These are phyloP conservation scores for Selenicereus undatus DNA, from an alignment of 148 eudicot species.

Conservation along the genomic window DNA sequence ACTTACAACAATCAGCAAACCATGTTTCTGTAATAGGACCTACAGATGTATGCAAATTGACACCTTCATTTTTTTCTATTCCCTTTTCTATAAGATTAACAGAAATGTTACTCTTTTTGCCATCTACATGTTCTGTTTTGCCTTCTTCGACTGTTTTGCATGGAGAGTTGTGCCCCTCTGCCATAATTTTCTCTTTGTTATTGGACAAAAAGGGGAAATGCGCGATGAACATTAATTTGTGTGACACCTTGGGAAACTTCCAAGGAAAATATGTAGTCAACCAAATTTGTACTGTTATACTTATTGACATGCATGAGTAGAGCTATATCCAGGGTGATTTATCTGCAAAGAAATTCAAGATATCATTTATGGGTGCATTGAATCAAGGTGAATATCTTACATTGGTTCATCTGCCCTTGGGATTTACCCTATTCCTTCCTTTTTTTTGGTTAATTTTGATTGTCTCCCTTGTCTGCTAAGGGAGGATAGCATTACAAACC, in stretches of 20 bases:
- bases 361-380: neutral
- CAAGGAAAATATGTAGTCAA: neutral
- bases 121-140: neutral
- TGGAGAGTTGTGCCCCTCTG: neutral
- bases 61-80: slow-evolving; percentile 1
- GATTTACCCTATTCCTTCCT: too few relatives aligned
- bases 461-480: too few relatives aligned
- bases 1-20: slow-evolving; percentile 18
- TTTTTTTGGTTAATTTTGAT: too few relatives aligned
- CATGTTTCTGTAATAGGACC: neutral
- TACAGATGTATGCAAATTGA: neutral
- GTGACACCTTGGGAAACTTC: neutral
- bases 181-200: neutral
- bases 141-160: slow-evolving; percentile 3
- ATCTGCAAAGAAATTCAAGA: neutral
- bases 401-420: too few relatives aligned
- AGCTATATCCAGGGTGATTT: neutral
- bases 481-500: too few relatives aligned
- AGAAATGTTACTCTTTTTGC: neutral
- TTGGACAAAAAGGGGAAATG: neutral
- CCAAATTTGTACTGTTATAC: neutral
- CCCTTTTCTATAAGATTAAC: slow-evolving; percentile 1
- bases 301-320: neutral
- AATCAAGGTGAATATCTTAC: neutral
- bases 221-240: neutral